Percentiles rank a stretch among this genome's conserved stretches.
phyloP scores from a whole-genome alignment of 768 basidiomycete genomes.

The Neoboletus subvelutipes region DNA sequence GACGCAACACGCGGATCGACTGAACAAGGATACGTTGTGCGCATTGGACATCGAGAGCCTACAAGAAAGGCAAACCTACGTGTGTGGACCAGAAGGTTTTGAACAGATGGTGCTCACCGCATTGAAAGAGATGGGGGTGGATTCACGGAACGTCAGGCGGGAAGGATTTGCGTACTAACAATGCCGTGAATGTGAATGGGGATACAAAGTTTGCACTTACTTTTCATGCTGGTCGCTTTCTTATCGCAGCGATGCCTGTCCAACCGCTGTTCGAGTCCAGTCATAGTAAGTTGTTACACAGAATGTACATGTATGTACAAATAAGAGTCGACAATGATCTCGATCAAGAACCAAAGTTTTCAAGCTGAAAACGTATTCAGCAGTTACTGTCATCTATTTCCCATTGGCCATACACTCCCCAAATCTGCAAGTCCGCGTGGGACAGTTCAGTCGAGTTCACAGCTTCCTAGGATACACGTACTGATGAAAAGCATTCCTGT shows the following conservation, averaged over 20 bases:
- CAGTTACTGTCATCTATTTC: conserved; percentile 23
- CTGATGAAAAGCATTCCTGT: conserved; percentile 15
- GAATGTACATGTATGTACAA: not conserved
- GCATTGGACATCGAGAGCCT: conserved; percentile 11
- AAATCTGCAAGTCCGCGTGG: conserved; percentile 6
- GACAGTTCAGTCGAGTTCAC: not conserved
- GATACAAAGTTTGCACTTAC: not conserved
- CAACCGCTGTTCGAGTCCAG: too few relatives aligned
- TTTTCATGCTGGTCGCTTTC: not conserved
- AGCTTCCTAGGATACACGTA: not conserved
- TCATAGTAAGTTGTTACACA: not conserved
- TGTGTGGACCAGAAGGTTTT: conserved; percentile 53
- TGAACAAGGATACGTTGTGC: conserved; percentile 10
- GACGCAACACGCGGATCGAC: conserved; percentile 20
- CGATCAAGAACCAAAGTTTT: too few relatives aligned
- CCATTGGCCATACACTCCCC: conserved; percentile 21
- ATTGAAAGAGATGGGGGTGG: conserved; percentile 38
- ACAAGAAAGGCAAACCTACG: conserved; percentile 35
- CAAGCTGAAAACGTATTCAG: not conserved
- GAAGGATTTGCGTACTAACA: conserved; percentile 48
- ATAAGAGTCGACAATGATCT: not conserved
- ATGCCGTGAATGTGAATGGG: not conserved
- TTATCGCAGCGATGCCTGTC: too few relatives aligned
- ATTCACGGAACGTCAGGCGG: conserved; percentile 31
- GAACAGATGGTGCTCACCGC: conserved; percentile 39